Evolutionary conservation across 352 stramenopile species (phyloP).

Genomic region (Poterioochromonas sp.): DNA sequence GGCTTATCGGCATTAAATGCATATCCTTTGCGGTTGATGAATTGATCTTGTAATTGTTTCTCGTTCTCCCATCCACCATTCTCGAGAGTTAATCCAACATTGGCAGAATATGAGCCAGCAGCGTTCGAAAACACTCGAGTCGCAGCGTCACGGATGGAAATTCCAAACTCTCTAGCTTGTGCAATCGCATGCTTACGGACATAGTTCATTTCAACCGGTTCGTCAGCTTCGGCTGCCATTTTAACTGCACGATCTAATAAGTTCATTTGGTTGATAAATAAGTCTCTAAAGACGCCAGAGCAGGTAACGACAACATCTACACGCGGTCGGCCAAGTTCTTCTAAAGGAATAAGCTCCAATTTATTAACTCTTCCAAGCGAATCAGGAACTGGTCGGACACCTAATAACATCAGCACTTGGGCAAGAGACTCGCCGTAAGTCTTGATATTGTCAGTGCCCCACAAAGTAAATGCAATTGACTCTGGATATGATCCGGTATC

Average conservation of each 20-base stretch:
- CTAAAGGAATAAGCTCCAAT: constrained; percentile 70
- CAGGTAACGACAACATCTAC: constrained; percentile 74
- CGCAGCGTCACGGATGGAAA: constrained; percentile 61
- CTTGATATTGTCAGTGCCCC: constrained; percentile 79
- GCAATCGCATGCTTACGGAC: constrained; percentile 66
- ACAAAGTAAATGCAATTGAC: constrained; percentile 70
- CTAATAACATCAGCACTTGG: constrained; percentile 63
- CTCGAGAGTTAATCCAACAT: constrained; percentile 73
- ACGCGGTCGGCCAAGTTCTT: constrained; percentile 64
- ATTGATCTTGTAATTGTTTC: constrained; percentile 67
- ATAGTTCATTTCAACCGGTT: constrained; percentile 65
- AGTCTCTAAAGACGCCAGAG: constrained; percentile 71
- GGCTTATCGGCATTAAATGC: constrained; percentile 75
- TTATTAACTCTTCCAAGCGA: constrained; percentile 73
- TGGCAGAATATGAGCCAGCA: constrained; percentile 69
- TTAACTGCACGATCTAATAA: constrained; percentile 73
- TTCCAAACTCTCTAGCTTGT: constrained; percentile 60
- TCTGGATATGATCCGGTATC: constrained; percentile 61
- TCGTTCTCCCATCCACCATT: constrained; percentile 73
- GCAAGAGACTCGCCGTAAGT: constrained; percentile 67
- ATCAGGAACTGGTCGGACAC: constrained; percentile 63
- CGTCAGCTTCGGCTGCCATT: constrained; percentile 71
- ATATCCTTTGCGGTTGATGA: constrained; percentile 69
- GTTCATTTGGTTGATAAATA: constrained; percentile 84
- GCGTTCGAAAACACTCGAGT: constrained; percentile 72